A percentile compares a stretch with the other conserved stretches of the same genome.
These are phyloP conservation scores for Nepenthes alata DNA, from an alignment of 179 eudicot species.

Conservation along the genomic window DNA sequence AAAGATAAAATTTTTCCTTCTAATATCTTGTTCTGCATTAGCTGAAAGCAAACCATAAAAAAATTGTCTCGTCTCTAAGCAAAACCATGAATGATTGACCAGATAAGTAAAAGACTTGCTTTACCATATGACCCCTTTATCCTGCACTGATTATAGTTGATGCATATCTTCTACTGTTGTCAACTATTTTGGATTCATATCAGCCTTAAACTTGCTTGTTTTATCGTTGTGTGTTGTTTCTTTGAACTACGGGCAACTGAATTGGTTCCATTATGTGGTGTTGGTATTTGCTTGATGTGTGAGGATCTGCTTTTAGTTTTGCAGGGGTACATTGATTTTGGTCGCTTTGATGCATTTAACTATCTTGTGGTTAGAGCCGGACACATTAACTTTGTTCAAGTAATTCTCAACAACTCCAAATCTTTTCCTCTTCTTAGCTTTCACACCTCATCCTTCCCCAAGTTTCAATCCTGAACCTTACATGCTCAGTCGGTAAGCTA, in stretches of 20 bases:
- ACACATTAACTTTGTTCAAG: slow-evolving; percentile 57
- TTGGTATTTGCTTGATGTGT: slow-evolving; percentile 1
- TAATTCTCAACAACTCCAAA: slow-evolving; percentile 16
- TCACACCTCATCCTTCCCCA: neutral
- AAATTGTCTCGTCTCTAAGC: no score
- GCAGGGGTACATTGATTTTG: slow-evolving; percentile 81
- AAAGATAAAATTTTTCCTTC: no score
- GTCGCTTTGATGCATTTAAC: slow-evolving; percentile 57
- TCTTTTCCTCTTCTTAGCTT: neutral
- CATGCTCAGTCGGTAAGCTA: neutral
- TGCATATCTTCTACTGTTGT: no score
- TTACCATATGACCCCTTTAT: no score
- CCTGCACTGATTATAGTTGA: no score
- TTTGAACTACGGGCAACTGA: no score
- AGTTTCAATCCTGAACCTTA: neutral
- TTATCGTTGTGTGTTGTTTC: neutral
- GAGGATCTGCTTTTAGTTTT: slow-evolving; percentile 4
- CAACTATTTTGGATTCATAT: neutral
- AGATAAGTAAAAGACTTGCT: no score
- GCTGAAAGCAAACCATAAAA: no score
- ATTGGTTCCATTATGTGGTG: neutral
- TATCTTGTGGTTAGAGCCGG: slow-evolving; percentile 68
- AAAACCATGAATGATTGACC: no score
- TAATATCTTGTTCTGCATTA: no score
- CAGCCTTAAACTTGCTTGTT: neutral